phyloP scores from a whole-genome alignment of 352 stramenopile genomes.

The Phytopythium boreale region DNA sequence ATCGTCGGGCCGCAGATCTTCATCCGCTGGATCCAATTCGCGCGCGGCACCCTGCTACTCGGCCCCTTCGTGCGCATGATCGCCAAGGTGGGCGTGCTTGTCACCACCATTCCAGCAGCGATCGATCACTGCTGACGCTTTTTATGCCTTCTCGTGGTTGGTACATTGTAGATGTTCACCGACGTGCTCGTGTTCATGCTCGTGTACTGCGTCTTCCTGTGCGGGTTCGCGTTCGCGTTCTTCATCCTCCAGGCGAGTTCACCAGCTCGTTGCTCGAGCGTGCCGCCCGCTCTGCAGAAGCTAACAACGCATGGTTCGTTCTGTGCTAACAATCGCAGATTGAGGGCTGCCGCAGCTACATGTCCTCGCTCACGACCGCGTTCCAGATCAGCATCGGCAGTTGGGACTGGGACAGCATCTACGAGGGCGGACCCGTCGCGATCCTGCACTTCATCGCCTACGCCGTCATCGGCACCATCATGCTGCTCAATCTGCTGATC shows the following conservation, averaged over 20 bases:
- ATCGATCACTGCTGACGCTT: not conserved
- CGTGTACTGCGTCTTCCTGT: conserved; percentile 71
- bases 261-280: not conserved
- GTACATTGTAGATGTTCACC: conserved; percentile 83
- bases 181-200: conserved; percentile 75
- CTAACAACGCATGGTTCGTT: not conserved
- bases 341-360: conserved; percentile 65
- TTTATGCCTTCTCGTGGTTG: not conserved
- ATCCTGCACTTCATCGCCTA: conserved; percentile 73
- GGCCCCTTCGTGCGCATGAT: conserved; percentile 85
- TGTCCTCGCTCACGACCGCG: conserved; percentile 49
- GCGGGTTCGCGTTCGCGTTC: conserved; percentile 75
- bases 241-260: conserved; percentile 67
- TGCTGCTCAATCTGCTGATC: conserved; percentile 78
- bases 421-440: conserved; percentile 63
- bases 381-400: conserved; percentile 73
- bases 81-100: no score
- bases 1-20: conserved; percentile 79
- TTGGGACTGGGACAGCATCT: conserved; percentile 75
- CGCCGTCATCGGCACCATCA: conserved; percentile 77
- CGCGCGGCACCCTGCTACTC: conserved; percentile 55
- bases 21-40: conserved; percentile 81
- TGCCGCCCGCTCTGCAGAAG: not conserved
- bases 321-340: conserved; percentile 27
- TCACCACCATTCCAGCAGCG: no score